Evolutionary conservation across 164 flowering plant genomes (phyloP).

Genomic region (Buxus sempervirens): DNA sequence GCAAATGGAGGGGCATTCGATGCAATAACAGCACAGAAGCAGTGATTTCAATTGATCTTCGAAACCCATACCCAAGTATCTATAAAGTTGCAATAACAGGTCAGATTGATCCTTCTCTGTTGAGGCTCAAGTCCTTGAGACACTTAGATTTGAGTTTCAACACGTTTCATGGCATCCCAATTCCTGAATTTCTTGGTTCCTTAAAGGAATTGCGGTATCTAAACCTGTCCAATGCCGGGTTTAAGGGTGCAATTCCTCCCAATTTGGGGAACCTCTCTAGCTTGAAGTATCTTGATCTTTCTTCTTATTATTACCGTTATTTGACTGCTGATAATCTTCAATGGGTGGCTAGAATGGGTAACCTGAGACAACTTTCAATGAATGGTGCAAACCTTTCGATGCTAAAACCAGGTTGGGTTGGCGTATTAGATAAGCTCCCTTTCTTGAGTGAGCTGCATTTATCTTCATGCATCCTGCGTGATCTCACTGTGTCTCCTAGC

Average conservation of each 20-base stretch:
- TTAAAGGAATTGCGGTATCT: constrained; percentile 22
- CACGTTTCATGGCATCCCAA: constrained; percentile 18
- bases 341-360: constrained; percentile 23
- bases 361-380: constrained; percentile 25
- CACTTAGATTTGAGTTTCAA: constrained; percentile 33
- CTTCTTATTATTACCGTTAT: constrained; percentile 8
- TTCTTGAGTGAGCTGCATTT: constrained; percentile 23
- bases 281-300: no score
- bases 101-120: constrained; percentile 28
- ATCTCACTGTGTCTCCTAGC: constrained; percentile 14
- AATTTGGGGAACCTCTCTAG: no score
- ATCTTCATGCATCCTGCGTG: constrained; percentile 16
- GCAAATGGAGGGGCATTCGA: constrained; percentile 27
- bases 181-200: constrained; percentile 32
- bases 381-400: constrained; percentile 19
- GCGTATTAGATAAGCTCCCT: constrained; percentile 17
- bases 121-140: no score
- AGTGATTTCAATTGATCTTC: constrained; percentile 27
- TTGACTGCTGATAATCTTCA: constrained; percentile 17
- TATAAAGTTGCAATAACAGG: no score
- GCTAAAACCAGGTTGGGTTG: constrained; percentile 12
- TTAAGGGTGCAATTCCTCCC: no score
- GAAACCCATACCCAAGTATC: constrained; percentile 16
- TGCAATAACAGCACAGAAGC: constrained; percentile 23
- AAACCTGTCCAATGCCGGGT: constrained; percentile 31